Conservation (phyloP, 805 yeast species). For the Candida maesae region DNA sequence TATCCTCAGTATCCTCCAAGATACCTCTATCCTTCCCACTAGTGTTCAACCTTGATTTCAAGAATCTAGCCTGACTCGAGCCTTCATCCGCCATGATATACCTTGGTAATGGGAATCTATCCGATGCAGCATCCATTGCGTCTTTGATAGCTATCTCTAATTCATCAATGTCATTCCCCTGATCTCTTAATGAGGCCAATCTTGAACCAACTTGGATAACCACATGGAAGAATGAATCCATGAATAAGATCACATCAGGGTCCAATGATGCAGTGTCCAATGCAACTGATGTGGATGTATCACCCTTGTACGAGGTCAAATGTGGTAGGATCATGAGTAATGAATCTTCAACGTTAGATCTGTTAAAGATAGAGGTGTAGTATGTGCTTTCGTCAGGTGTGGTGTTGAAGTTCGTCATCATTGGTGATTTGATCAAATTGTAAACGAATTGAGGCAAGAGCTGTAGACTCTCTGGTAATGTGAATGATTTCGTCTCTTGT, state of each 20-base stretch:
- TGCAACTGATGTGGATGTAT: slow-evolving; percentile 81
- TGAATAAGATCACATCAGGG: slow-evolving; percentile 75
- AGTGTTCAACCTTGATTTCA: slow-evolving; percentile 89
- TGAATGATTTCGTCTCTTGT: slow-evolving; percentile 75
- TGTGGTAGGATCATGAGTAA: slow-evolving; percentile 96
- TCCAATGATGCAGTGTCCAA: slow-evolving; percentile 86
- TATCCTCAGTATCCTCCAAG: slow-evolving; percentile 1
- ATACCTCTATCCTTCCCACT: slow-evolving; percentile 3
- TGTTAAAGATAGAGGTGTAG: slow-evolving; percentile 79
- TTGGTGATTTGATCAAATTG: slow-evolving; percentile 90
- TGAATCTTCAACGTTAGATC: slow-evolving; percentile 87
- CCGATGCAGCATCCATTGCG: slow-evolving; percentile 81
- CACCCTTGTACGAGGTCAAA: slow-evolving; percentile 72
- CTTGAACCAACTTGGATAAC: slow-evolving; percentile 89
- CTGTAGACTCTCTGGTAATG: slow-evolving; percentile 73
- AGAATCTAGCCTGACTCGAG: slow-evolving; percentile 93
- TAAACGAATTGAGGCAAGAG: slow-evolving; percentile 91
- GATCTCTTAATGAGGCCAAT: slow-evolving; percentile 90
- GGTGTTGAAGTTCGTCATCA: slow-evolving; percentile 88
- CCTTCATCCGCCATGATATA: slow-evolving; percentile 95
- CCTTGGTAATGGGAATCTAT: slow-evolving; percentile 93
- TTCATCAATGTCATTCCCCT: slow-evolving; percentile 77
- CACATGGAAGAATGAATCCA: slow-evolving; percentile 94
- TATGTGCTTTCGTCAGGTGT: slow-evolving; percentile 98
- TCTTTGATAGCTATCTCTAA: slow-evolving; percentile 84